phyloP scores from a whole-genome alignment of 1,139 yeast species.

The Yamadazyma oceani region DNA sequence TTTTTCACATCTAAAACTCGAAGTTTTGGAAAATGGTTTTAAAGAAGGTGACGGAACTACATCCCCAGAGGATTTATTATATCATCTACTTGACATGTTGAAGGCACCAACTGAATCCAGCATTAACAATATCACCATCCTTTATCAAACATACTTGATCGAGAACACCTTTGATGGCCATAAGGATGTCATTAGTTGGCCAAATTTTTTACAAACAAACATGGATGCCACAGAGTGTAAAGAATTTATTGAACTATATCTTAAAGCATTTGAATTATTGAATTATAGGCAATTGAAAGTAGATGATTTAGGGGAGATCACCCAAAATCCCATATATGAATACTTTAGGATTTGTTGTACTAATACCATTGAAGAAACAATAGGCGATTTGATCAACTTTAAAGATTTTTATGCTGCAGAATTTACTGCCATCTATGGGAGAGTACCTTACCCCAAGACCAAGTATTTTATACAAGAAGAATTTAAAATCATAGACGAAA shows the following conservation, averaged over 20 bases:
- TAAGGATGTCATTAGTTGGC: constrained; percentile 33
- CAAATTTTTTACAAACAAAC: constrained; percentile 30
- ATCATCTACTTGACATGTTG: constrained; percentile 20
- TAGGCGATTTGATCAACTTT: constrained; percentile 8
- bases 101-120: constrained; percentile 19
- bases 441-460: constrained; percentile 23
- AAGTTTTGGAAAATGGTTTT: constrained; percentile 35
- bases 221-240: constrained; percentile 28
- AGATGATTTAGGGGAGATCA: constrained; percentile 1
- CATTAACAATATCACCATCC: constrained; percentile 24
- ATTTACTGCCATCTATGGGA: constrained; percentile 23
- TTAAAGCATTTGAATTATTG: constrained; percentile 36
- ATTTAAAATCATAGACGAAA: constrained; percentile 3
- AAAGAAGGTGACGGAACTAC: constrained; percentile 16
- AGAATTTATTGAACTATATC: constrained; percentile 28
- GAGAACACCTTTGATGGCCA: constrained; percentile 28
- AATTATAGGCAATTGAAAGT: constrained; percentile 4
- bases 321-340: constrained; percentile 6
- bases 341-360: constrained; percentile 10
- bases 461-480: constrained; percentile 18
- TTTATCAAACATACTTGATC: constrained; percentile 27
- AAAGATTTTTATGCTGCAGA: constrained; percentile 38
- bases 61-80: constrained; percentile 13
- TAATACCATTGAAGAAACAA: constrained; percentile 6
- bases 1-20: constrained; percentile 33